Evolutionary conservation across 495 filamentous ascomycete genomes (phyloP), one percentile per base, ranked within the genome.

Genomic region (Penicillium canariense): DNA sequence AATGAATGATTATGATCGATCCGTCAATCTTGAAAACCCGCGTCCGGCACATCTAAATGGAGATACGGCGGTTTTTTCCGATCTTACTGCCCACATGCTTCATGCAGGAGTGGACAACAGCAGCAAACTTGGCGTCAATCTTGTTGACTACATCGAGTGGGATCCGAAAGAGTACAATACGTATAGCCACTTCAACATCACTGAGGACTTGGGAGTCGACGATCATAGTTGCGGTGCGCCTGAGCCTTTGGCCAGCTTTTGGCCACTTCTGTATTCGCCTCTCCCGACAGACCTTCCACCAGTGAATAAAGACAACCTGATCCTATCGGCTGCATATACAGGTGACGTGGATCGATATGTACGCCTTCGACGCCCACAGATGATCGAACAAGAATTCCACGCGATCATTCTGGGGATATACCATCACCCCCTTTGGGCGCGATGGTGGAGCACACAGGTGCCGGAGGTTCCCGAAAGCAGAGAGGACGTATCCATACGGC

Each of bases 1-100:
- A 52, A 69, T 66, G 61, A 56, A 71, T 53, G 67, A 69, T 38
- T 66, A 65, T 50, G 58, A 46, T 12, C 56, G 62, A 14, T 52
- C 54, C 4, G 55, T 68, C 18, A 46, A 63, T 38, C 12, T 62
- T 42, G 42, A 55, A 10, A 44, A 50, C 11, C 56, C 35, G 15
- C 39, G 38, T 23, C 23, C 42, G 12, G 61, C 56, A 44, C 46
- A 15, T 38, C 32, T 69, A 12, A 69, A 71, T 52, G 55, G 58
- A 17, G 68, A 71, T 50, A 68, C 63, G 3, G 59, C 56, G 47
- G 48, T 65, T 40, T 43, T 43, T 17, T 69, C 54, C 17, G 40
- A 38, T 36, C 53, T 56, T 56, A 39, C 32, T 50, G 48, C 48
- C 12, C n/a, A 18, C 2, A 36, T 40, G 40, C 23, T 22, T 35